Evolutionary conservation across 2,329 filamentous ascomycete species (phyloP), one percentile per base, ranked within the genome.

Genomic region (Fusarium pininemorale): DNA sequence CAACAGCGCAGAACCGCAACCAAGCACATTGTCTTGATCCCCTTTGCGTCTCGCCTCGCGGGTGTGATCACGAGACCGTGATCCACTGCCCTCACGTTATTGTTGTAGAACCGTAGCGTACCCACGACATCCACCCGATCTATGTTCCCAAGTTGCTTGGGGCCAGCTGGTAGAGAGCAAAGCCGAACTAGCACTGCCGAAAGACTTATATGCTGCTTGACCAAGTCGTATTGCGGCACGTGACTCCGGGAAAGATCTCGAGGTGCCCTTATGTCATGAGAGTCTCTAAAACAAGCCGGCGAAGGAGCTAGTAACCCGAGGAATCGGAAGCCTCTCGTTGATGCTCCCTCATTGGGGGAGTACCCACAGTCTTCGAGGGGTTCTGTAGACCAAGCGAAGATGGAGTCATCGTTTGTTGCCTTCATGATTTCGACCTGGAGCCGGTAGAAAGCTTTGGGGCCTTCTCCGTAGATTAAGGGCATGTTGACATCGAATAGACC

Each of bases 381-480:
- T 28, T 69, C 66, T 5, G 66, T 69, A 3, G 64, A 69, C 66
- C 66, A 69, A 2, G 66, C 66, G 1, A 69, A 69, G 2, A 69
- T 18, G 0, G 65, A 69, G 18, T 69, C 65, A 2, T 69, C 66
- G 4, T 64, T 69, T 9, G 66, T 69, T 11, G 45, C 48, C 22
- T 70, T 69, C 65, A 69, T 69, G 7, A 69, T 69, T 16, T 69
- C 66, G 6, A 69, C 65, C 15, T 69, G 66, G 9, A 69, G 51
- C 3, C 66, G 44, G 2, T 69, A 69, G 13, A 69, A 69, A 1
- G 66, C 65, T 16, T 69, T 69, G 3, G 62, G 57, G 0, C 66
- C 66, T 26, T 69, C 66, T 2, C 66, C 66, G 1, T 69, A 69
- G 9, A 69, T 69, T 3, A 69, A 41, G 7, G 66, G 65, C 66